Base-by-base conservation (phyloP, 2,329 filamentous ascomycete genomes). In the Phoma herbarum region DNA sequence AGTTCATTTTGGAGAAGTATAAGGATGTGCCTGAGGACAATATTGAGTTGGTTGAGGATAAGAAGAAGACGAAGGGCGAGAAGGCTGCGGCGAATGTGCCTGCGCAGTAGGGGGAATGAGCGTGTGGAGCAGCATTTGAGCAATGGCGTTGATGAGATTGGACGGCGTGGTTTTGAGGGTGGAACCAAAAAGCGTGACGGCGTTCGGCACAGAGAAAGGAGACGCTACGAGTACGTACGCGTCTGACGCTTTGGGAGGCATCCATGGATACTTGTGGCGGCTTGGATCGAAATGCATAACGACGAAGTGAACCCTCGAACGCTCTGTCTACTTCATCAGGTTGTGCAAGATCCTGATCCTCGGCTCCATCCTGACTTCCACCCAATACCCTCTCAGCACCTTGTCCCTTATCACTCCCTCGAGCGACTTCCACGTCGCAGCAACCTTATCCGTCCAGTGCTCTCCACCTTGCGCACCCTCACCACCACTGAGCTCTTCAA, bases 21-120 rank as follows among this genome's bases (percentile, higher is more conserved):
- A 90, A 90, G 77, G 87, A 93, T 64, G 90, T 99, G 69, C 94
- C 94, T 2, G 92, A 96, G 81, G 92, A 96, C 75, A 97, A 99
- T 79, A 90, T 98, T 69, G 94, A 98, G 80, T 81, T 93, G 73
- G 86, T 98, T 42, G 94, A 98, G 79, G 94, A 97, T 77, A 97
- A 97, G 87, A 93, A 92, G 83, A 96, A 96, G 86, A 96, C 96
- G 65, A 71, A 71, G 64, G 48, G 45, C 11, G 52, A 56, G 48
- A 52, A 56, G 58, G 58, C 50, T 2, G 56, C 56, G 39, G 56
- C 56, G 45, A 59, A 59, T 51, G 56, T 59, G 29, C 56, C 56
- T 11, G 56, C 56, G 46, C 56, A 59, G 46, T 59, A 42, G 52
- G 18, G n/a, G 45, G 26, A 6, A 8, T 37, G 39, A 26, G 20